Percentiles rank a stretch among this genome's conserved stretches.
phyloP scores from a whole-genome alignment of 305 asterid species.

The Fraxinus platypoda region DNA sequence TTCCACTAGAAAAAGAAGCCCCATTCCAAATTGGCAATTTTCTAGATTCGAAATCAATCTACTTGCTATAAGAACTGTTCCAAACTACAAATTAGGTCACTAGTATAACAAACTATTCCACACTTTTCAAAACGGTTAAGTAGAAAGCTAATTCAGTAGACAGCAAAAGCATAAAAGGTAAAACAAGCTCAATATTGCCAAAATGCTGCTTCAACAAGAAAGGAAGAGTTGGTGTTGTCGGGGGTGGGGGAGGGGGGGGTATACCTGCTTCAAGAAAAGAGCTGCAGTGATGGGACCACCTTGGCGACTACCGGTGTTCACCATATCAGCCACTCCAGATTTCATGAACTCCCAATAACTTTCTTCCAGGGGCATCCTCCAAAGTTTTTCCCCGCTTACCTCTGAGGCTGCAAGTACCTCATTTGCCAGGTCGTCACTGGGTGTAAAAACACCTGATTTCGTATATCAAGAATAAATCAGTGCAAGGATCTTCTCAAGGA shows the following conservation, averaged over 20 bases:
- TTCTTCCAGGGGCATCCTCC: slow-evolving; percentile 95
- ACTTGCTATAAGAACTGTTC: not conserved
- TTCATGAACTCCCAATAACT: slow-evolving; percentile 92
- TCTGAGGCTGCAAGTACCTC: slow-evolving; percentile 80
- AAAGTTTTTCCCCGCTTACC: slow-evolving; percentile 74
- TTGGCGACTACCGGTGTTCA: slow-evolving; percentile 84
- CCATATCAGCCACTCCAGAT: slow-evolving; percentile 98
- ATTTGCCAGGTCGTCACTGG: slow-evolving; percentile 80
- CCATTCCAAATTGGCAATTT: not conserved
- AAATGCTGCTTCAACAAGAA: not conserved
- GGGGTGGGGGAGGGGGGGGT: not conserved
- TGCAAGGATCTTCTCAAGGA: not conserved
- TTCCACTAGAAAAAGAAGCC: not conserved
- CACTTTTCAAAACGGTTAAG: not conserved
- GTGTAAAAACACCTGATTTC: slow-evolving; percentile 73
- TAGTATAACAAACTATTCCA: not conserved
- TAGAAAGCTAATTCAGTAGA: not conserved
- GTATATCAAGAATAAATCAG: not conserved
- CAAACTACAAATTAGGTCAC: not conserved
- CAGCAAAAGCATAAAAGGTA: not conserved
- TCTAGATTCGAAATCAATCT: not conserved
- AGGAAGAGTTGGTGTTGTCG: not conserved
- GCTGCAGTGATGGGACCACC: slow-evolving; percentile 96
- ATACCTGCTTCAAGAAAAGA: slow-evolving; percentile 94
- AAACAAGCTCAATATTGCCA: not conserved